Evolutionary conservation across 305 asterid species (phyloP), one percentile per base, ranked within the genome.

Genomic region (Rubia peregrina): DNA sequence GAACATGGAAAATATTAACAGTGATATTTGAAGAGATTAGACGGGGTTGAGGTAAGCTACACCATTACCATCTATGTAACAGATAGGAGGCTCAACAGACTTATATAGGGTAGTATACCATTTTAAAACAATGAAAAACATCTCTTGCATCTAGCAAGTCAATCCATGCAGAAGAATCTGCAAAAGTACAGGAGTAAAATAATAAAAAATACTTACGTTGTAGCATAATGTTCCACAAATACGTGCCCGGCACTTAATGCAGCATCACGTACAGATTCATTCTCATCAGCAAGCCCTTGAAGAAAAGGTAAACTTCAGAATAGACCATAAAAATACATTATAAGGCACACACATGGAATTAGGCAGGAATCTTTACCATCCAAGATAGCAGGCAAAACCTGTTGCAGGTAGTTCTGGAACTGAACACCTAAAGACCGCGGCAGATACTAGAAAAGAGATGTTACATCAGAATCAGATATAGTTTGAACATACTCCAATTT

Each of bases 181-280:
- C n/a, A 57, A 0, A 61, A 19, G 71, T 75, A 40, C 26, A 48
- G 41, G 53, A 75, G 75, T 44, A 56, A 80, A 70, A 69, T 43
- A 56, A 44, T 36, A 71, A 73, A 17, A 81, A 82, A 77, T 56
- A 78, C 96, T 67, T 88, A 95, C 98, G 99, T 88, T 73, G 90
- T 82, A 75, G 99, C 98, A 81, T 95, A 95, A 77, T 95, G 96
- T 84, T 95, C 97, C 83, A 95, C 99, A 79, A 95, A 82, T 74
- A 95, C 98, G 85, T 88, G 99, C 80, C 99, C 99, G 70, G 98
- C 97, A 77, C 97, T 87, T 75, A 95, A 96, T 68, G 99, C 98
- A 63, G 98, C 99, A 42, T 95, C 99, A 67, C 99, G 96, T 40
- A 95, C 99, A 76, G 99, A 95, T 80, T 95, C 99, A 77, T 92